Percentiles rank a stretch among this genome's conserved stretches.
These are phyloP conservation scores for Jaltomata sinuosa DNA, from an alignment of 257 asterid genomes.

Conservation along the genomic window DNA sequence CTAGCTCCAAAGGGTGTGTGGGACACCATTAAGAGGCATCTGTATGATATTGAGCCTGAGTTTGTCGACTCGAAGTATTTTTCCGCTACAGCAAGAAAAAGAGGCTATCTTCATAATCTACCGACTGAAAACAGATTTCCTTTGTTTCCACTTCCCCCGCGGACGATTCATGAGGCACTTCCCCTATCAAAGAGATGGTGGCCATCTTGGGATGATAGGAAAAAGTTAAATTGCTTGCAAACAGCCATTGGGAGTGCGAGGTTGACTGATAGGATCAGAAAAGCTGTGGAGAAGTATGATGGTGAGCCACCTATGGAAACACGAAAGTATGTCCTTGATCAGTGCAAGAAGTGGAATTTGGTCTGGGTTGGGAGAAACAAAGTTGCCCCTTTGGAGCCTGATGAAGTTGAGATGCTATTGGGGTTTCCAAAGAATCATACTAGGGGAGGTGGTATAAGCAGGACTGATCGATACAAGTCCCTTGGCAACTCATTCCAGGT, in stretches of 20 bases:
- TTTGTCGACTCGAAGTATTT: slow-evolving; percentile 39
- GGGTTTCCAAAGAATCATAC: slow-evolving; percentile 91
- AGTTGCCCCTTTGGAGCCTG: slow-evolving; percentile 78
- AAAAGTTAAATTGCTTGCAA: slow-evolving; percentile 33
- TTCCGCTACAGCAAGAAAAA: slow-evolving; percentile 33
- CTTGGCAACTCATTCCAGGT: slow-evolving; percentile 95
- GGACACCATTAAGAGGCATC: slow-evolving; percentile 14
- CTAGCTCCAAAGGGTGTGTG: slow-evolving; percentile 39
- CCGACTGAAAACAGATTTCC: slow-evolving; percentile 26
- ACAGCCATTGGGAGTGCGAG: slow-evolving; percentile 37
- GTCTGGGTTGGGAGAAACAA: slow-evolving; percentile 90
- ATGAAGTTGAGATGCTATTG: slow-evolving; percentile 67
- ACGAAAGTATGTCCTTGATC: slow-evolving; percentile 37
- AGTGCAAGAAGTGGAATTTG: slow-evolving; percentile 83
- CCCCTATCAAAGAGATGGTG: slow-evolving; percentile 39
- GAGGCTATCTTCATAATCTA: slow-evolving; percentile 39
- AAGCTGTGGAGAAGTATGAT: slow-evolving; percentile 7
- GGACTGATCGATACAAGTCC: slow-evolving; percentile 78
- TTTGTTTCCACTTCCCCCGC: slow-evolving; percentile 28
- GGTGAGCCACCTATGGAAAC: slow-evolving; percentile 49
- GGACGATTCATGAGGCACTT: slow-evolving; percentile 33
- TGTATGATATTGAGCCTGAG: slow-evolving; percentile 26
- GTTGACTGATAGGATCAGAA: slow-evolving; percentile 28
- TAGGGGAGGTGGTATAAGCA: slow-evolving; percentile 83
- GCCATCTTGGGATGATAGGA: slow-evolving; percentile 40